Evolutionary conservation across 805 yeast genomes (phyloP).

Genomic region (Zygoascus tannicola): DNA sequence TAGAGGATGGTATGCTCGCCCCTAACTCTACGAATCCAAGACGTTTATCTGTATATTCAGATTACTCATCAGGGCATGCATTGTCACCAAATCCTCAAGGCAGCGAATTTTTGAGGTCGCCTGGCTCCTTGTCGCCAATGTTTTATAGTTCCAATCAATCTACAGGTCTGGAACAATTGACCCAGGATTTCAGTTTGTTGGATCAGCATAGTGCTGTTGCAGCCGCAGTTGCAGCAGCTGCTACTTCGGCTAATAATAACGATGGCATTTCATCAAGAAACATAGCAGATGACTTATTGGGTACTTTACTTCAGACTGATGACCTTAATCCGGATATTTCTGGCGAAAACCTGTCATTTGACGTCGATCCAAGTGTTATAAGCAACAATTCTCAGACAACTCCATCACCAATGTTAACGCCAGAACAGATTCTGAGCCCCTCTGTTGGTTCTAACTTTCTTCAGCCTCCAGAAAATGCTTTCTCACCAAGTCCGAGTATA

Average conservation of each 20-base stretch:
- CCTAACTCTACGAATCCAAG: neutral
- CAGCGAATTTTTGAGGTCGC: neutral
- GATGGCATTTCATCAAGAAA: neutral
- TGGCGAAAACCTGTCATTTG: neutral
- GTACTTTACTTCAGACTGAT: neutral
- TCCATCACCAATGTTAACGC: neutral
- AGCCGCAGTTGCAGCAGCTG: neutral
- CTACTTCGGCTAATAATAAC: neutral
- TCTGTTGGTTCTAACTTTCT: neutral
- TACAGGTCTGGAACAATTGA: conserved; percentile 8
- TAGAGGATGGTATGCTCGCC: neutral
- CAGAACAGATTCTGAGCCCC: neutral
- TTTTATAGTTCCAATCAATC: neutral
- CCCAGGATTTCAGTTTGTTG: conserved; percentile 6
- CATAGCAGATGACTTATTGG: neutral
- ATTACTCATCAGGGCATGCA: neutral
- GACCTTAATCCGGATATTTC: neutral
- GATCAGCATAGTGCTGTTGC: conserved; percentile 1
- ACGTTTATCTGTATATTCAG: neutral
- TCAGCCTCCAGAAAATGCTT: neutral
- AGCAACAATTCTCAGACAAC: neutral
- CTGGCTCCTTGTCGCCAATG: conserved; percentile 1
- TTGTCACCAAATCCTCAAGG: neutral
- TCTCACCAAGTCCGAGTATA: neutral
- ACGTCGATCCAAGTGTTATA: neutral